Evolutionary conservation across 2,329 filamentous ascomycete species (phyloP).

Genomic region (Alternaria brassicicola): DNA sequence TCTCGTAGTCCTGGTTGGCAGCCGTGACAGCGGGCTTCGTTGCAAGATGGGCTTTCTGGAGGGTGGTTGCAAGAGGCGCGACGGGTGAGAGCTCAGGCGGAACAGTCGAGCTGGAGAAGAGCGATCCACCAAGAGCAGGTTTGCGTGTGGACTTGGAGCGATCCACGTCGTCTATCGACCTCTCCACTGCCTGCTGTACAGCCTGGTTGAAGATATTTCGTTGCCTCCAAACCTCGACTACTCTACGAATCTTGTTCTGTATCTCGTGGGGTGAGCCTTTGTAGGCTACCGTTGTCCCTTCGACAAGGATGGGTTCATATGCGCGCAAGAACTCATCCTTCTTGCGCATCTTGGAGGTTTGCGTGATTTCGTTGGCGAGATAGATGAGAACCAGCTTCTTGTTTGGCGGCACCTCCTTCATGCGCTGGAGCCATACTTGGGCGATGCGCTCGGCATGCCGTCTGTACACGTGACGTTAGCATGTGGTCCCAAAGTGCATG

Average conservation of each 20-base stretch:
- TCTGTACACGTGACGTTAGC: constrained; percentile 57
- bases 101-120: constrained; percentile 68
- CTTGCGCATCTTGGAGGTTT: constrained; percentile 90
- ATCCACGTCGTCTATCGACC: constrained; percentile 71
- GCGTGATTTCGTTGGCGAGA: constrained; percentile 94
- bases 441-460: constrained; percentile 91
- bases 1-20: constrained; percentile 83
- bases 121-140: constrained; percentile 68
- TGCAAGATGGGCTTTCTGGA: constrained; percentile 74
- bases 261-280: constrained; percentile 83
- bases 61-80: constrained; percentile 73
- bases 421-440: constrained; percentile 85
- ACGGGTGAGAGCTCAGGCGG: constrained; percentile 79
- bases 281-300: constrained; percentile 89
- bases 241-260: constrained; percentile 83
- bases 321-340: constrained; percentile 93
- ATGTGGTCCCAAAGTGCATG: constrained; percentile 2
- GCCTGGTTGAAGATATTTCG: constrained; percentile 80
- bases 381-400: constrained; percentile 93
- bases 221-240: constrained; percentile 93
- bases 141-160: constrained; percentile 61
- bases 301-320: constrained; percentile 88
- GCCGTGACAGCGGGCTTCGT: constrained; percentile 70
- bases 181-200: constrained; percentile 81
- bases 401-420: constrained; percentile 84